phyloP scores from a whole-genome alignment of 148 eudicot species.

The Agrostemma githago region DNA sequence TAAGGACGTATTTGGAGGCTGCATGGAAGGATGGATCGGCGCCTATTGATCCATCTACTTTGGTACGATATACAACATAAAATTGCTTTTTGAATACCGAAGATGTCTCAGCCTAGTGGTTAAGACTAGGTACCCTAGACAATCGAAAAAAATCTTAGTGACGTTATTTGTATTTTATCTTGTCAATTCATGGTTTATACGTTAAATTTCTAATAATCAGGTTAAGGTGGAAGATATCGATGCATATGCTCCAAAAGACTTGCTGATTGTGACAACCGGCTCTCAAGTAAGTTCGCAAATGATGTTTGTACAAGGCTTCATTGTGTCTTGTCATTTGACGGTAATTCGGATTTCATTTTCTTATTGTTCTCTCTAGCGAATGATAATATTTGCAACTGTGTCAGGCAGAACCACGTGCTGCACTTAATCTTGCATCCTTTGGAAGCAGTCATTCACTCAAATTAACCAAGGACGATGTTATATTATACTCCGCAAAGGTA shows the following conservation, averaged over 20 bases:
- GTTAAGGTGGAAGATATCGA: constrained; percentile 96
- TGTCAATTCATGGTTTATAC: neutral
- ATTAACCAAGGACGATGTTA: constrained; percentile 81
- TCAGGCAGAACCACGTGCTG: constrained; percentile 99
- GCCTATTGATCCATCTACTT: constrained; percentile 95
- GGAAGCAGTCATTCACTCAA: constrained; percentile 97
- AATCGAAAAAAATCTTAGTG: too few relatives aligned
- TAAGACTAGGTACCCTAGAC: too few relatives aligned
- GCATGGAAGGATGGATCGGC: constrained; percentile 98
- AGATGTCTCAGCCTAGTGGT: too few relatives aligned
- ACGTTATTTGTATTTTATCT: too few relatives aligned
- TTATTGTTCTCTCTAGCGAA: constrained; percentile 17
- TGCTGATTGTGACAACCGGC: constrained; percentile 93
- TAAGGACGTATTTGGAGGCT: constrained; percentile 93
- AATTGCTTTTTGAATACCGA: neutral
- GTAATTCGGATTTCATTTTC: neutral
- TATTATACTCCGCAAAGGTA: constrained; percentile 98
- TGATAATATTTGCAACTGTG: constrained; percentile 41
- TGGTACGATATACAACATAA: constrained; percentile 40
- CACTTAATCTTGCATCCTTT: constrained; percentile 90
- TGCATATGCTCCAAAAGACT: constrained; percentile 91
- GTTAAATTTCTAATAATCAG: constrained; percentile 26
- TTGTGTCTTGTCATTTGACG: neutral
- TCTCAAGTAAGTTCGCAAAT: constrained; percentile 76
- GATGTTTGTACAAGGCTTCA: constrained; percentile 2